A percentile compares a stretch with the other conserved stretches of the same genome.
These are phyloP conservation scores for Trichoderma guizhouense DNA, from an alignment of 2,329 filamentous ascomycete genomes.

Conservation along the genomic window DNA sequence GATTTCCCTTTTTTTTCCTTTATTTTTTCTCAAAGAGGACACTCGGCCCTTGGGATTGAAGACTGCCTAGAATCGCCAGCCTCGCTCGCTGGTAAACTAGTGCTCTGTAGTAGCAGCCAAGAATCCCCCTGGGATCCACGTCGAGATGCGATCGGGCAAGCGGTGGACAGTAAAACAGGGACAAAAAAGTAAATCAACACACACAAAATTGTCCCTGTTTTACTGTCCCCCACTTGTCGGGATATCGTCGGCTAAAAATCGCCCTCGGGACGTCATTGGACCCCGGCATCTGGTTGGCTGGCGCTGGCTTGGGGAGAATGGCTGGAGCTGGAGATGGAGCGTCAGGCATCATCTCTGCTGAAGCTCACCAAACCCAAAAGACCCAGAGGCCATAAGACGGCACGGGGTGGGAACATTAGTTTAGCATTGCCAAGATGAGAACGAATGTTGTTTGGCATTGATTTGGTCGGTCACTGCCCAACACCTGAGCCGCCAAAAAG, in stretches of 20 bases:
- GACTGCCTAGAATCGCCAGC: slow-evolving; percentile 14
- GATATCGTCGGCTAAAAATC: slow-evolving; percentile 10
- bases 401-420: no score
- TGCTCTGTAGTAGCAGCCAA: background rate
- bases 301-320: background rate
- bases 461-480: background rate
- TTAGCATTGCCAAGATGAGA: no score
- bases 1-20: background rate
- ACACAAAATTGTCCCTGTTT: no score
- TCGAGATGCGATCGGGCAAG: slow-evolving; percentile 6
- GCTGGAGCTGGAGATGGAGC: background rate
- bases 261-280: background rate
- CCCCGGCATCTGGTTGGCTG: background rate
- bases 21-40: background rate
- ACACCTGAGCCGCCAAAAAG: background rate
- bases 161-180: no score
- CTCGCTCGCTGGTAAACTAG: background rate
- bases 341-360: slow-evolving; percentile 10
- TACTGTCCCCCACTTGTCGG: background rate
- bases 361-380: background rate
- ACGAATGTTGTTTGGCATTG: background rate
- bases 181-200: no score
- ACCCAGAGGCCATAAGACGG: background rate
- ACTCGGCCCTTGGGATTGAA: slow-evolving; percentile 9
- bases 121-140: background rate